A percentile compares a stretch with the other conserved stretches of the same genome.
Evolutionary conservation across 768 basidiomycete genomes (phyloP).

Genomic region (Termitomyces sp.): DNA sequence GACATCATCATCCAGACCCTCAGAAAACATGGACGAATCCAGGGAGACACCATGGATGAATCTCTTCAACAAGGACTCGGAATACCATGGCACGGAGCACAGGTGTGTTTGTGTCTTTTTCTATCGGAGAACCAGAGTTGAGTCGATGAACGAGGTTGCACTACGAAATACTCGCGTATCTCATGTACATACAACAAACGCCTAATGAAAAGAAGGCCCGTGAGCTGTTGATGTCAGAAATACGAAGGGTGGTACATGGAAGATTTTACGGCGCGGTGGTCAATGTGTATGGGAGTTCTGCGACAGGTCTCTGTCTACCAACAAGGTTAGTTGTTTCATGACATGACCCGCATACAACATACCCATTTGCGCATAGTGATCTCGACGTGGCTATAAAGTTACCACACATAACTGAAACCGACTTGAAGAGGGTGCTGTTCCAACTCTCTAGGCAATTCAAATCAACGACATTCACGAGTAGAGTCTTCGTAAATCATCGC

Average conservation of each 20-base stretch:
- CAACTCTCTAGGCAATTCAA: conserved; percentile 44
- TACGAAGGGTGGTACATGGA: conserved; percentile 39
- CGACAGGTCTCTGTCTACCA: conserved; percentile 57
- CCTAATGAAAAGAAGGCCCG: conserved; percentile 45
- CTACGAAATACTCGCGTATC: conserved; percentile 57
- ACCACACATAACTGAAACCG: conserved; percentile 22
- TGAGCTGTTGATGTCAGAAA: conserved; percentile 36
- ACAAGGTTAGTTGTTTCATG: conserved; percentile 40
- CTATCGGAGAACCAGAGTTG: neutral
- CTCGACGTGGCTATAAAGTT: conserved; percentile 23
- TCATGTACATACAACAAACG: conserved; percentile 48
- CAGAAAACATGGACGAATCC: neutral
- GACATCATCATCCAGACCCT: neutral
- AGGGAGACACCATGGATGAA: conserved; percentile 16
- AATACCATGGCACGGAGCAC: conserved; percentile 20
- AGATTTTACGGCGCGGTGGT: conserved; percentile 43
- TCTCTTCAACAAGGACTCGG: conserved; percentile 5
- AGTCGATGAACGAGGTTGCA: conserved; percentile 42
- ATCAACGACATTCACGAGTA: conserved; percentile 35
- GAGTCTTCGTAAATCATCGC: conserved; percentile 22
- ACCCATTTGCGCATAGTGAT: conserved; percentile 26
- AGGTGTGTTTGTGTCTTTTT: conserved; percentile 17
- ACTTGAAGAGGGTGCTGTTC: conserved; percentile 39
- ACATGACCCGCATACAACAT: neutral
- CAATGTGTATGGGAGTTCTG: conserved; percentile 56